Evolutionary conservation across 495 filamentous ascomycete species (phyloP).

Genomic region (Glutinoglossum americanum): DNA sequence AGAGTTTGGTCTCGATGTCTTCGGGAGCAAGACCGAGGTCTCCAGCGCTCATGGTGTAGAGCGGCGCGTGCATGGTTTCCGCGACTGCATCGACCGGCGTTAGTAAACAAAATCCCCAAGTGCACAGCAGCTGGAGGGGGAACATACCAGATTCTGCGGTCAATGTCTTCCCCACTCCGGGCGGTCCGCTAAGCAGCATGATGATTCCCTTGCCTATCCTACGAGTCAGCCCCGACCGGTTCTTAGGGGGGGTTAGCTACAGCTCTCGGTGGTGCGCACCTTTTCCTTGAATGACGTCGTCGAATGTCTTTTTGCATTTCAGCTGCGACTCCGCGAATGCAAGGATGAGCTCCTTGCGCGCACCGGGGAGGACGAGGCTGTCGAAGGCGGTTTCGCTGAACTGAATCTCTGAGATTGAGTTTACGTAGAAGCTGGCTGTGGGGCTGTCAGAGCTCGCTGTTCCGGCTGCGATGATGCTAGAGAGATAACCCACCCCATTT

Average conservation of each 20-base stretch:
- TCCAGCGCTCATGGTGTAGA: constrained; percentile 40
- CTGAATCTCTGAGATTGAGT: constrained; percentile 19
- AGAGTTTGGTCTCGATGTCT: constrained; percentile 52
- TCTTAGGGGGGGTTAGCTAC: not conserved
- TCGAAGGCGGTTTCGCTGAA: constrained; percentile 24
- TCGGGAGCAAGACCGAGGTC: constrained; percentile 60
- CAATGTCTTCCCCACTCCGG: constrained; percentile 72
- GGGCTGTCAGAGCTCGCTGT: constrained; percentile 57
- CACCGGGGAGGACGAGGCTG: constrained; percentile 20
- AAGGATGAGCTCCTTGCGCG: constrained; percentile 27
- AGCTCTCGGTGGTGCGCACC: constrained; percentile 11
- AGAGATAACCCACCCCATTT: constrained; percentile 15
- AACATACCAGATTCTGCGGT: constrained; percentile 48
- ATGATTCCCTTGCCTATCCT: constrained; percentile 36
- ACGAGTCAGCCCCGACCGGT: not conserved
- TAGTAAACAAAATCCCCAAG: constrained; percentile 24
- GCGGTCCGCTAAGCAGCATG: constrained; percentile 43
- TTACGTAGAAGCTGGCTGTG: constrained; percentile 52
- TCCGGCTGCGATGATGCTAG: constrained; percentile 40
- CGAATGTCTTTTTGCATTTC: constrained; percentile 22
- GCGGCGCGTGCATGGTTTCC: constrained; percentile 26
- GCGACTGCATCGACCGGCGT: constrained; percentile 15
- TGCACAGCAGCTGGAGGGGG: not conserved
- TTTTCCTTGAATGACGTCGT: constrained; percentile 32
- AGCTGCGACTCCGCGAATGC: constrained; percentile 29